phyloP scores from a whole-genome alignment of 148 eudicot genomes.

The Mesembryanthemum crystallinum region DNA sequence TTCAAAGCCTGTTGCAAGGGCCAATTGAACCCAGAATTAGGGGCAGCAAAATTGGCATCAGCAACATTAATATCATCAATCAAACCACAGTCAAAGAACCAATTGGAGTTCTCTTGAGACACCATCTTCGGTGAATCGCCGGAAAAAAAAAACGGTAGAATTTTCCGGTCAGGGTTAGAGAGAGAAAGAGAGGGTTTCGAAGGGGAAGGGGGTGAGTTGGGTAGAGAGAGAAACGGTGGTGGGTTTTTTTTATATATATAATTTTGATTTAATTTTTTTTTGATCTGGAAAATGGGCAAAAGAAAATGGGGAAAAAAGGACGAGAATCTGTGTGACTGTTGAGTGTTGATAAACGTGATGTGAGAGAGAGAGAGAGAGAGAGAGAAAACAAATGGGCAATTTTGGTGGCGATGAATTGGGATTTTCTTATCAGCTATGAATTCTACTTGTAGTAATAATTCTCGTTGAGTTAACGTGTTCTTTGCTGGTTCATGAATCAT shows the following conservation, averaged over 20 bases:
- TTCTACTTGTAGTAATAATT: background rate
- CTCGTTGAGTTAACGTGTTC: constrained; percentile 9
- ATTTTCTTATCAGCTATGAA: background rate
- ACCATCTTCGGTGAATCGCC: constrained; percentile 44
- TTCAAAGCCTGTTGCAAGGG: constrained; percentile 44
- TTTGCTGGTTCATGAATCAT: constrained; percentile 7
- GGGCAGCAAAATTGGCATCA: constrained; percentile 42
- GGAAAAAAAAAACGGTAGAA: constrained; percentile 23
- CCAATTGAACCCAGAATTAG: constrained; percentile 56
- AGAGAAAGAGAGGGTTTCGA: constrained; percentile 19
- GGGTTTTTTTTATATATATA: background rate
- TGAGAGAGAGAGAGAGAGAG: background rate
- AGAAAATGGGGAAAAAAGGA: background rate
- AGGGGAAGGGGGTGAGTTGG: background rate
- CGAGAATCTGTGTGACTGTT: constrained; percentile 10
- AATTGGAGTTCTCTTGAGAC: constrained; percentile 62
- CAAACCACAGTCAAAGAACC: constrained; percentile 57
- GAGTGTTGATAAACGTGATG: background rate
- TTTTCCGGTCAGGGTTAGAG: constrained; percentile 25
- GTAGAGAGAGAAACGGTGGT: constrained; percentile 12
- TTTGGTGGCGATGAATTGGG: background rate
- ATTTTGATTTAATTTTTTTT: background rate
- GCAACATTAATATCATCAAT: constrained; percentile 54
- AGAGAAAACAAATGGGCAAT: background rate
- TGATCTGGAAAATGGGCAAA: background rate